Evolutionary conservation across 2,329 filamentous ascomycete genomes (phyloP), one percentile per base, ranked within the genome.

Genomic region (Hortaea sp.): DNA sequence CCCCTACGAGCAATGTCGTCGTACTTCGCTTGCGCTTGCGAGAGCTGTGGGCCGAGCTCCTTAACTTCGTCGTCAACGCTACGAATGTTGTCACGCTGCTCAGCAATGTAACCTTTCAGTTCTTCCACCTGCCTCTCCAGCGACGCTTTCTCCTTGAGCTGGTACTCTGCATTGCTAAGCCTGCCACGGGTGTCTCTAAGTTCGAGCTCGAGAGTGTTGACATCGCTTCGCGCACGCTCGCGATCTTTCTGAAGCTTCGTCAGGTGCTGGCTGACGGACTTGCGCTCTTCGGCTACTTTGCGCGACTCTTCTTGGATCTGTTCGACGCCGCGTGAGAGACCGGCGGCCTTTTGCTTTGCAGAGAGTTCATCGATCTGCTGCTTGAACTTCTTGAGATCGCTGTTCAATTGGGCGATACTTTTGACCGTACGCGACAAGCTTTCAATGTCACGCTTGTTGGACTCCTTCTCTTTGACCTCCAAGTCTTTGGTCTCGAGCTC

Each of bases 281-380:
- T 78, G 53, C 81, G 75, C 59, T 85, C 79, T 49, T 88, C 85
- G 13, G 76, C 77, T 46, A 82, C 74, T 12, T 70, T 67, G 41
- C 79, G 79, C 50, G 88, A 78, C 41, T 88, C 78, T 44, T 85
- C 81, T 56, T 92, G 85, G 44, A 97, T 88, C 54, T 92, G 85
- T 45, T 94, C 85, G 5, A 88, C 76, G 29, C 85, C 85, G 51
- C 86, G 79, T 10, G 78, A 76, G 7, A 74, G 65, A 9, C 78
- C 77, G 28, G 75, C 73, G 10, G 82, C 78, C 58, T 84, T 80
- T 60, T 95, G 85, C 55, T 88, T 88, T 6, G 81, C 80, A 48
- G 79, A 74, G 42, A 95, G 77, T 45, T 85, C 80, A 46, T 83
- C 74, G 42, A 95, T 83, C 62, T 95, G 84, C 35, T 69, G 68